Evolutionary conservation across 352 stramenopile species (phyloP).

Genomic region (Phytophthora syringae): DNA sequence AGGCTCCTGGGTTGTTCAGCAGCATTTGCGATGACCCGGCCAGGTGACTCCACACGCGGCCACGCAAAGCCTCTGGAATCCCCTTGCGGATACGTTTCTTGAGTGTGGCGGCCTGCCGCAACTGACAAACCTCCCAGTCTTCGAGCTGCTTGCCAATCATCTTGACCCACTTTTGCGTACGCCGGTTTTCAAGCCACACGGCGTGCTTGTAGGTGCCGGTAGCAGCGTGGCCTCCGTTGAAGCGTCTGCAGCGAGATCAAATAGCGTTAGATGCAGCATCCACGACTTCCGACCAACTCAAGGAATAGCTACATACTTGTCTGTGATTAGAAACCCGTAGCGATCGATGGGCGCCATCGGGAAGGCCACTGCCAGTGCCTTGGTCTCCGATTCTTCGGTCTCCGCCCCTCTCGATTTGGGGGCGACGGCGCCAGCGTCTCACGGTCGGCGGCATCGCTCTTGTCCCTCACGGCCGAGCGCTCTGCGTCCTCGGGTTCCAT

Average conservation of each 20-base stretch:
- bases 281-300: background rate
- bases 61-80: constrained; percentile 74
- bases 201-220: constrained; percentile 39
- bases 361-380: constrained; percentile 37
- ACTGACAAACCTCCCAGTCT: constrained; percentile 77
- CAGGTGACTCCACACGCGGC: constrained; percentile 78
- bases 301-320: constrained; percentile 52
- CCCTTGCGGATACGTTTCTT: constrained; percentile 82
- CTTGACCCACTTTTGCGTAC: constrained; percentile 80
- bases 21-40: constrained; percentile 72
- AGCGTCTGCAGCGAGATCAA: constrained; percentile 42
- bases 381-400: constrained; percentile 24
- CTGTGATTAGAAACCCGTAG: constrained; percentile 76
- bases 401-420: constrained; percentile 13
- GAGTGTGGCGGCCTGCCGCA: constrained; percentile 62
- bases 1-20: constrained; percentile 71
- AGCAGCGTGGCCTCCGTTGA: constrained; percentile 34
- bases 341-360: constrained; percentile 64
- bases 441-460: constrained; percentile 16
- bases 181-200: constrained; percentile 79
- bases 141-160: constrained; percentile 85
- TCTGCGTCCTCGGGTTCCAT: constrained; percentile 24
- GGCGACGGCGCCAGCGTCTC: constrained; percentile 18
- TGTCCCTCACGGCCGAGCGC: constrained; percentile 19
- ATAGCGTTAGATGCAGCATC: background rate